Percentiles rank a stretch among this genome's conserved stretches.
phyloP scores from a whole-genome alignment of 2,329 filamentous ascomycete species.

The Calonectria pauciramosa region DNA sequence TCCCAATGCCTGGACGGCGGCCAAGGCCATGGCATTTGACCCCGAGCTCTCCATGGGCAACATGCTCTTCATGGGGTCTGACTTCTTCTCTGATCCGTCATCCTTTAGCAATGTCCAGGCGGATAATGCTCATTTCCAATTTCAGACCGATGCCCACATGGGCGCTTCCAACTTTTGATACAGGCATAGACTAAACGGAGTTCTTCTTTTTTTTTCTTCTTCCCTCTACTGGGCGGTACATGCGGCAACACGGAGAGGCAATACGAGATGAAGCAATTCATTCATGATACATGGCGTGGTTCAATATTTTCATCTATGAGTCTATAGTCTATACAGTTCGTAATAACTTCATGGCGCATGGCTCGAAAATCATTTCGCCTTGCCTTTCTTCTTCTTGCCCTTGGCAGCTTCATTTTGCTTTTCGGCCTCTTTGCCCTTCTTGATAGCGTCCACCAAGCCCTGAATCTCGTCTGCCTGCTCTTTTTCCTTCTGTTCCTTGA shows the following conservation, averaged over 20 bases:
- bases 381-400: conserved; percentile 38
- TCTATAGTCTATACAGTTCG: conserved; percentile 37
- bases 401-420: conserved; percentile 40
- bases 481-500: conserved; percentile 53
- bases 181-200: conserved; percentile 17
- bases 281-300: background rate
- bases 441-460: conserved; percentile 60
- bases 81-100: conserved; percentile 35
- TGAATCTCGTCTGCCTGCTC: conserved; percentile 49
- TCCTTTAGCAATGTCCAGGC: background rate
- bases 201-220: background rate
- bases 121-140: background rate
- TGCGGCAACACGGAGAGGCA: background rate
- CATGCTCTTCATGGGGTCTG: conserved; percentile 37
- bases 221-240: background rate
- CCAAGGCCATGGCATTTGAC: conserved; percentile 35
- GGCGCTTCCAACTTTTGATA: conserved; percentile 19
- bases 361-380: conserved; percentile 34
- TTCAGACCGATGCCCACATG: background rate
- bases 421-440: conserved; percentile 55
- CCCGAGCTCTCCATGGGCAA: conserved; percentile 35
- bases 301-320: conserved; percentile 24
- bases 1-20: conserved; percentile 33
- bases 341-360: conserved; percentile 33
- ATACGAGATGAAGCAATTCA: conserved; percentile 17